These are phyloP conservation scores for Boletellus ananas DNA, from an alignment of 768 basidiomycete species.

Conservation along the genomic window DNA sequence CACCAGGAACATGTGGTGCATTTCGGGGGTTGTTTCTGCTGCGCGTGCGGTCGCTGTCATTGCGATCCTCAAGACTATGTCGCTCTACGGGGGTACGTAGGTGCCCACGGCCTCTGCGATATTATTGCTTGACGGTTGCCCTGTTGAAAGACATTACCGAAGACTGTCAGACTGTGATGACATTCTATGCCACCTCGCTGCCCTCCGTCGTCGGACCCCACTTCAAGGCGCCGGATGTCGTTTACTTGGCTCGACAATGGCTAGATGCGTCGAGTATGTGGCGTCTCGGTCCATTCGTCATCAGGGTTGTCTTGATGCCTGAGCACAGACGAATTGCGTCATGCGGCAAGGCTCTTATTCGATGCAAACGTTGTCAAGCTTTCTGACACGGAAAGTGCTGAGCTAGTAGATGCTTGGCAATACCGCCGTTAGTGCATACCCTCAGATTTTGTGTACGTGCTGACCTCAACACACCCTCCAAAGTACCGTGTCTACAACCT, in stretches of 20 bases:
- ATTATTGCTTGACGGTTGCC: neutral
- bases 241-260: slow-evolving; percentile 72
- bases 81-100: slow-evolving; percentile 63
- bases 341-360: slow-evolving; percentile 73
- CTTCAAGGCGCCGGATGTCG: slow-evolving; percentile 68
- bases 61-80: slow-evolving; percentile 63
- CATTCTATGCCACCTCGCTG: slow-evolving; percentile 78
- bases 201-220: slow-evolving; percentile 52
- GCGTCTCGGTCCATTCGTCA: neutral
- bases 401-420: slow-evolving; percentile 60
- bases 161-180: slow-evolving; percentile 66
- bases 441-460: neutral
- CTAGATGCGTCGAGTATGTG: slow-evolving; percentile 66
- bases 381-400: slow-evolving; percentile 61
- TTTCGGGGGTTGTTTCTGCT: slow-evolving; percentile 70
- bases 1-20: slow-evolving; percentile 58
- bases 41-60: slow-evolving; percentile 64
- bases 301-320: slow-evolving; percentile 4
- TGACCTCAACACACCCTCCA: slow-evolving; percentile 2
- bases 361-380: slow-evolving; percentile 68
- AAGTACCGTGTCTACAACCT: slow-evolving; percentile 63
- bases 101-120: neutral
- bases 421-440: slow-evolving; percentile 46
- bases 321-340: slow-evolving; percentile 63
- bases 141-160: slow-evolving; percentile 56